phyloP scores from a whole-genome alignment of 148 eudicot genomes.

The Nepenthes mirabilis region DNA sequence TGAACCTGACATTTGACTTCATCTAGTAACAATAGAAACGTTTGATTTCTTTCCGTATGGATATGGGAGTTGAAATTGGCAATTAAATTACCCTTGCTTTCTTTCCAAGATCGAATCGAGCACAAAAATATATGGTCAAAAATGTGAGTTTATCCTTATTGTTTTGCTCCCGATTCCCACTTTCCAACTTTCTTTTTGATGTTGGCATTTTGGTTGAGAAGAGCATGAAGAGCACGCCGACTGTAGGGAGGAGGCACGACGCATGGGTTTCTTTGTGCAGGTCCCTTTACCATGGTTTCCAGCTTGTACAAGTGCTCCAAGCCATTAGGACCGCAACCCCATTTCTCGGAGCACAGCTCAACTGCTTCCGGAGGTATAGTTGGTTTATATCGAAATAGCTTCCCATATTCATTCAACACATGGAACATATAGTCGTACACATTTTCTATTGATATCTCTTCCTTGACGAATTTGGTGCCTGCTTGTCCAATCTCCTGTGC shows the following conservation, averaged over 20 bases:
- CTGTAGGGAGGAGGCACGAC: background rate
- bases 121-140: no score
- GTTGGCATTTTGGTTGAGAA: background rate
- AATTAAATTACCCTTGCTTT: no score
- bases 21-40: no score
- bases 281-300: background rate
- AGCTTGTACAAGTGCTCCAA: constrained; percentile 3
- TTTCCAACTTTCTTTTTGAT: background rate
- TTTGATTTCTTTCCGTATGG: no score
- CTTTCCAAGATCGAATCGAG: no score
- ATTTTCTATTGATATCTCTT: constrained; percentile 30
- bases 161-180: background rate
- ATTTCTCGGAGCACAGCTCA: constrained; percentile 32
- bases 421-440: constrained; percentile 52
- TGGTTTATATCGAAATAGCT: constrained; percentile 33
- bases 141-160: background rate
- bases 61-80: no score
- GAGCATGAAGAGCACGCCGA: background rate
- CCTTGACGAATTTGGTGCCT: constrained; percentile 28
- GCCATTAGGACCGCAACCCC: constrained; percentile 4
- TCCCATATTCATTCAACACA: constrained; percentile 30
- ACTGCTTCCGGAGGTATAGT: constrained; percentile 22
- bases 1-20: no score
- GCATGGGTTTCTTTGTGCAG: background rate
- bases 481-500: constrained; percentile 33